Percentiles rank a stretch among this genome's conserved stretches.
phyloP scores from a whole-genome alignment of 805 yeast species.

The Ogataea kodamae region DNA sequence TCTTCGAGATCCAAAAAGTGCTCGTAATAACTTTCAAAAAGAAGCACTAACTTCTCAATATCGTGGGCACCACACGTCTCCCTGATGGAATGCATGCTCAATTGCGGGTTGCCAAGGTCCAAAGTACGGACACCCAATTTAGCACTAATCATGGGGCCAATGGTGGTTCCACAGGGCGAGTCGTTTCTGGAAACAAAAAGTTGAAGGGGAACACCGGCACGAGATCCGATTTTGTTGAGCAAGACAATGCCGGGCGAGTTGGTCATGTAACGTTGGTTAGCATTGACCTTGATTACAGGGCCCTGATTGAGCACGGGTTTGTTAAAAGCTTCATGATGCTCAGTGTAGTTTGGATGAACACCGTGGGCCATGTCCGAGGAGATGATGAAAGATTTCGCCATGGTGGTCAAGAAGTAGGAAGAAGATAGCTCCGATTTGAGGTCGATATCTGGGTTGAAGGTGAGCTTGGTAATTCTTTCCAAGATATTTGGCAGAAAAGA shows the following conservation, averaged over 20 bases:
- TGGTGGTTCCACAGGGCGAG: conserved; percentile 93
- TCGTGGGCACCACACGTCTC: conserved; percentile 87
- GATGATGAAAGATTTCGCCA: conserved; percentile 77
- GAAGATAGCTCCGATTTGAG: conserved; percentile 29
- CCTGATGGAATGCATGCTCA: conserved; percentile 91
- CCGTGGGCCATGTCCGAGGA: conserved; percentile 98
- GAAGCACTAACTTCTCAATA: conserved; percentile 53
- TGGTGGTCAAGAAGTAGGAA: conserved; percentile 48
- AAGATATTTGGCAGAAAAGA: conserved; percentile 80
- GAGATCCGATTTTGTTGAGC: conserved; percentile 65
- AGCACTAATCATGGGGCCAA: conserved; percentile 90
- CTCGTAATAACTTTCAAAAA: conserved; percentile 63
- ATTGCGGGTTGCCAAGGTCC: conserved; percentile 88
- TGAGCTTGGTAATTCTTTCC: conserved; percentile 56
- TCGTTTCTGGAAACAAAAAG: conserved; percentile 90
- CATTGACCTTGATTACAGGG: conserved; percentile 90
- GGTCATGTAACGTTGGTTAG: conserved; percentile 93
- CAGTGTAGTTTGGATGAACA: conserved; percentile 86
- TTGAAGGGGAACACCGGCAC: conserved; percentile 76
- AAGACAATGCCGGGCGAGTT: conserved; percentile 86
- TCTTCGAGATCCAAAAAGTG: conserved; percentile 39
- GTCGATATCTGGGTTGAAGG: conserved; percentile 38
- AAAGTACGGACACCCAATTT: conserved; percentile 82
- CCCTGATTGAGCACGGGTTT: conserved; percentile 82
- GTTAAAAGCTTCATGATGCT: conserved; percentile 72